Conservation (phyloP, 345 rosid species). For the Lepidium sativum region DNA sequence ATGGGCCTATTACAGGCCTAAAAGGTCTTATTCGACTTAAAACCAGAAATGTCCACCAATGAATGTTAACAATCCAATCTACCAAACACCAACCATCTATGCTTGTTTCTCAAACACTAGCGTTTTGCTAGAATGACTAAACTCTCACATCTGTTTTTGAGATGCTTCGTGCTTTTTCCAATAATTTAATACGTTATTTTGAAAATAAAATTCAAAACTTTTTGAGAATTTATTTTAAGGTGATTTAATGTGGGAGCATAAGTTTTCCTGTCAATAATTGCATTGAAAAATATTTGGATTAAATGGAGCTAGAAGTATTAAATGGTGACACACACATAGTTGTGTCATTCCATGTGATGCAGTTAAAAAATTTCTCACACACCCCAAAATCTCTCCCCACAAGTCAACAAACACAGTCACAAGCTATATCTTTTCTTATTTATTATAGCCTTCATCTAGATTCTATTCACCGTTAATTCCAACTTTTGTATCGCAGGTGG, state of each 20-base stretch:
- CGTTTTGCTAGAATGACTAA: too few relatives aligned
- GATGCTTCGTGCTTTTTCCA: too few relatives aligned
- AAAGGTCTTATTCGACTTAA: too few relatives aligned
- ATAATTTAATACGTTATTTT: too few relatives aligned
- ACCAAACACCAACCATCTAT: too few relatives aligned
- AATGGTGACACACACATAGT: constrained; percentile 12
- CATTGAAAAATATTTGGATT: constrained; percentile 8
- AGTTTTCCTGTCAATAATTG: constrained; percentile 1
- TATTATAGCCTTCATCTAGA: constrained; percentile 14
- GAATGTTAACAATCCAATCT: too few relatives aligned
- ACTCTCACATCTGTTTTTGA: too few relatives aligned
- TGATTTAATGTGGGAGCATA: not conserved
- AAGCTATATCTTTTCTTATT: constrained; percentile 19
- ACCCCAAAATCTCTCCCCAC: not conserved
- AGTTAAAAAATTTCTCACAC: not conserved
- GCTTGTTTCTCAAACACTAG: too few relatives aligned
- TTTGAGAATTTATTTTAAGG: not conserved
- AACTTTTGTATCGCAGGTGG: too few relatives aligned
- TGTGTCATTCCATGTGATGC: constrained; percentile 22
- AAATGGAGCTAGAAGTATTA: constrained; percentile 1
- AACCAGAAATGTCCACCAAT: too few relatives aligned
- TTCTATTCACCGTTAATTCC: not conserved
- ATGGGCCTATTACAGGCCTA: not conserved
- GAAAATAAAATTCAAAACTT: too few relatives aligned
- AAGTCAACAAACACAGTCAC: constrained; percentile 22